Conservation (phyloP, 2,329 filamentous ascomycete species). For the Colletotrichum orbiculare region DNA sequence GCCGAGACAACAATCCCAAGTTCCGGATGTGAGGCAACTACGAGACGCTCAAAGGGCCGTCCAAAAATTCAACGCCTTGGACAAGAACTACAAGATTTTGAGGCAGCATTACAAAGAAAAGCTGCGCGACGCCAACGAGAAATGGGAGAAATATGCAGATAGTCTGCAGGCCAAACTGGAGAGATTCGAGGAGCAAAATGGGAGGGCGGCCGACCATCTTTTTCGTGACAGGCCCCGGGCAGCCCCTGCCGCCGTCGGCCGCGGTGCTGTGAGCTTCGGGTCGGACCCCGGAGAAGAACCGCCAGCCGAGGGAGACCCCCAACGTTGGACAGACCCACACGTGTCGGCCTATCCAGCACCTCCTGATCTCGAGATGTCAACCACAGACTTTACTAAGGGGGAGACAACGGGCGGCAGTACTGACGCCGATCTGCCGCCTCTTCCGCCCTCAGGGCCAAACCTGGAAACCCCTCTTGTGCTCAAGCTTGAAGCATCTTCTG, state of each 20-base stretch:
- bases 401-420: slow-evolving; percentile 20
- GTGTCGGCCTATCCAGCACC: no score
- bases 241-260: not conserved
- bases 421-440: slow-evolving; percentile 16
- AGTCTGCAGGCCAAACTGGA: slow-evolving; percentile 56
- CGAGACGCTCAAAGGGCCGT: slow-evolving; percentile 45
- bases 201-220: not conserved
- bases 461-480: slow-evolving; percentile 40
- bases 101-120: slow-evolving; percentile 51
- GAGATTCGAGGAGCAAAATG: slow-evolving; percentile 21
- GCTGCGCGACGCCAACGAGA: slow-evolving; percentile 51
- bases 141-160: slow-evolving; percentile 59
- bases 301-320: no score
- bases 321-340: no score
- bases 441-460: slow-evolving; percentile 21
- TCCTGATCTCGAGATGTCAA: not conserved
- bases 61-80: slow-evolving; percentile 54
- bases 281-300: slow-evolving; percentile 20
- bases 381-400: slow-evolving; percentile 6
- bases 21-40: slow-evolving; percentile 20
- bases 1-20: not conserved
- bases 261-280: slow-evolving; percentile 24
- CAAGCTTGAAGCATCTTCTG: slow-evolving; percentile 65
- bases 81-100: slow-evolving; percentile 53
- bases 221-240: slow-evolving; percentile 19